Evolutionary conservation across 164 flowering plant species (phyloP).

Genomic region (Protea cynaroides): DNA sequence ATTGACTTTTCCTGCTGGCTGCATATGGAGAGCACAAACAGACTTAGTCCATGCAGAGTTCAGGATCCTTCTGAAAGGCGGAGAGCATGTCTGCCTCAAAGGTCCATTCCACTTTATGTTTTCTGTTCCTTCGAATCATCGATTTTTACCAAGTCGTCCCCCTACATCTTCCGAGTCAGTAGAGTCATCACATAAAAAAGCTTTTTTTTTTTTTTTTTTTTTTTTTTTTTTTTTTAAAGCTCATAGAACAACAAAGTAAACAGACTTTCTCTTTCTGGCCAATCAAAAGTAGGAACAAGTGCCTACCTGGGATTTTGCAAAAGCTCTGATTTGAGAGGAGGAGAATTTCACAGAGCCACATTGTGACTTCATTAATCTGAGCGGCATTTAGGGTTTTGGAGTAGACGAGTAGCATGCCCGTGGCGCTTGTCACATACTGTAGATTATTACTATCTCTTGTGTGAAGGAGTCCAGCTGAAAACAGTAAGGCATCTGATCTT

Average conservation of each 20-base stretch:
- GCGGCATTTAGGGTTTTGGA: conserved; percentile 35
- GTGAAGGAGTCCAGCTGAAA: conserved; percentile 68
- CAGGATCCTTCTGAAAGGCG: conserved; percentile 52
- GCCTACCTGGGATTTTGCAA: conserved; percentile 65
- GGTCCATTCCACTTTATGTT: conserved; percentile 36
- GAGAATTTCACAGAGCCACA: conserved; percentile 54
- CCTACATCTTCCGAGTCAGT: conserved; percentile 20
- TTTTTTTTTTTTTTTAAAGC: too few species aligned
- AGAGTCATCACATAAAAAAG: too few species aligned
- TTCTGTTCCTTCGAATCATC: conserved; percentile 30
- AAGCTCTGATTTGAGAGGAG: conserved; percentile 42
- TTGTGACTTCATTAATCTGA: conserved; percentile 36
- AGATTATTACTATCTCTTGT: conserved; percentile 56
- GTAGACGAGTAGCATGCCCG: conserved; percentile 48
- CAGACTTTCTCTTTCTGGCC: not conserved
- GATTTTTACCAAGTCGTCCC: conserved; percentile 26
- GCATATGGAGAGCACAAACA: conserved; percentile 74
- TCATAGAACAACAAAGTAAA: not conserved
- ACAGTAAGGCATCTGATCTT: not conserved
- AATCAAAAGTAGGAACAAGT: not conserved
- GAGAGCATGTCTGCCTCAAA: conserved; percentile 72
- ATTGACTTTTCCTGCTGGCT: conserved; percentile 44
- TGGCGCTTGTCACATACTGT: conserved; percentile 54
- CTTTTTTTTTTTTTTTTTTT: too few species aligned
- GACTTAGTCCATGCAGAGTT: conserved; percentile 76